phyloP scores from a whole-genome alignment of 495 filamentous ascomycete species.

The Penicillium cosmopolitanum region DNA sequence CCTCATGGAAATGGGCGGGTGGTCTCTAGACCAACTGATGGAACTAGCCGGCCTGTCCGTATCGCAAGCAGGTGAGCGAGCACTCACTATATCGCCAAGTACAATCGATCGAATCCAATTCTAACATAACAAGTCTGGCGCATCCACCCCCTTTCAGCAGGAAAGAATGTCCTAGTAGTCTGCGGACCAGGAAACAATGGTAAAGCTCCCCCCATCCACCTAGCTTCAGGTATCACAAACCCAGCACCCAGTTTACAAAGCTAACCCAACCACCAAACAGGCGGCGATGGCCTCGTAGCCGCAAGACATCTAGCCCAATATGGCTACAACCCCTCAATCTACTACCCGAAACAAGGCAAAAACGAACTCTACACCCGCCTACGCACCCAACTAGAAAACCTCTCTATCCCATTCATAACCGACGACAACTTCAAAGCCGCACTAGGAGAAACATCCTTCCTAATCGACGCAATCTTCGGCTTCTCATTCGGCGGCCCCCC shows the following conservation, averaged over 20 bases:
- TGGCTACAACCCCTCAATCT: slow-evolving; percentile 86
- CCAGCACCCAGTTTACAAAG: slow-evolving; percentile 12
- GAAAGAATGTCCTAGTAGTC: slow-evolving; percentile 78
- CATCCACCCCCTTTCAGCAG: slow-evolving; percentile 74
- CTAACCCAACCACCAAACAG: slow-evolving; percentile 38
- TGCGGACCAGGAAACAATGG: slow-evolving; percentile 96
- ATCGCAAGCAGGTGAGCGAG: slow-evolving; percentile 75
- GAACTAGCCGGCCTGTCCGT: slow-evolving; percentile 93
- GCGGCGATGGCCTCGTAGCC: slow-evolving; percentile 93
- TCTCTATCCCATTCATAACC: slow-evolving; percentile 80
- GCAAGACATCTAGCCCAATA: slow-evolving; percentile 94
- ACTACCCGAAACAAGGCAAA: slow-evolving; percentile 89
- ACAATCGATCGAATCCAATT: not conserved
- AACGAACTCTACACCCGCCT: slow-evolving; percentile 72
- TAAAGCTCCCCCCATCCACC: slow-evolving; percentile 36
- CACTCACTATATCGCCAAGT: not conserved
- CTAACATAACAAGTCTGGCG: slow-evolving; percentile 23
- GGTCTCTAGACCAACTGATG: slow-evolving; percentile 96
- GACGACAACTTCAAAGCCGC: slow-evolving; percentile 64
- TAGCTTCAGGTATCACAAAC: not conserved
- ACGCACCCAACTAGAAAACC: slow-evolving; percentile 74
- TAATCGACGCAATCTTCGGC: slow-evolving; percentile 95
- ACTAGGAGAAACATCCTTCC: slow-evolving; percentile 69
- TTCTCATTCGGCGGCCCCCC: slow-evolving; percentile 93
- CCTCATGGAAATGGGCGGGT: slow-evolving; percentile 90